A percentile compares a stretch with the other conserved stretches of the same genome.
phyloP scores from a whole-genome alignment of 2,329 filamentous ascomycete species.

The Emericellopsis atlantica region DNA sequence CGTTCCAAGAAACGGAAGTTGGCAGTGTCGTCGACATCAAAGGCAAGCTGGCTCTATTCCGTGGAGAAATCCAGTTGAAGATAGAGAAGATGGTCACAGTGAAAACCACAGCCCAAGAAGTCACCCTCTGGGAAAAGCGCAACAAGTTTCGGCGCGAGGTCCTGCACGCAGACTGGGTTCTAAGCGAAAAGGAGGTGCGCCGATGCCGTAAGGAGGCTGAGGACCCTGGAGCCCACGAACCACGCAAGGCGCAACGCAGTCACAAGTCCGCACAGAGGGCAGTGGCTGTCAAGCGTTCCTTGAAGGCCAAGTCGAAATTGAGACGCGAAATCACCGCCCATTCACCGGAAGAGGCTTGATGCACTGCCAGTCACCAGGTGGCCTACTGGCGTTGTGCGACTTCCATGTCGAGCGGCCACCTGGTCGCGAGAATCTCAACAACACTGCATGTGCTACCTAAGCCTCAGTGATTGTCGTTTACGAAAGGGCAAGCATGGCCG shows the following conservation, averaged over 20 bases:
- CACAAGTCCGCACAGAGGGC: too few relatives aligned
- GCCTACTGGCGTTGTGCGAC: too few relatives aligned
- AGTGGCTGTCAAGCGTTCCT: too few relatives aligned
- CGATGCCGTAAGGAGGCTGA: slow-evolving; percentile 35
- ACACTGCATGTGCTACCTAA: too few relatives aligned
- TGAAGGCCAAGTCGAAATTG: too few relatives aligned
- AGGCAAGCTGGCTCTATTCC: slow-evolving; percentile 34
- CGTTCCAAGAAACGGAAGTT: slow-evolving; percentile 26
- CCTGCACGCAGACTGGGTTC: slow-evolving; percentile 40
- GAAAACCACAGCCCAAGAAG: slow-evolving; percentile 40
- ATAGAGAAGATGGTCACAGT: slow-evolving; percentile 36
- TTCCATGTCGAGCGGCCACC: too few relatives aligned
- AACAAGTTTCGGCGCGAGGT: slow-evolving; percentile 34
- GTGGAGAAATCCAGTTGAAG: slow-evolving; percentile 36
- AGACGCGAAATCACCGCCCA: too few relatives aligned
- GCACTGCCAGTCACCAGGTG: too few relatives aligned
- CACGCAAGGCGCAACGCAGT: too few relatives aligned
- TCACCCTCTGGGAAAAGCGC: slow-evolving; percentile 46
- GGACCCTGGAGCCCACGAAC: background rate
- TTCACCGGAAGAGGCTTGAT: slow-evolving; percentile 3
- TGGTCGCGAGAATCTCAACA: too few relatives aligned
- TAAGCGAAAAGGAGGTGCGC: slow-evolving; percentile 34
- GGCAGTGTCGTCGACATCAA: slow-evolving; percentile 46
- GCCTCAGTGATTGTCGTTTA: too few relatives aligned
- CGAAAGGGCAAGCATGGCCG: too few relatives aligned